These are phyloP conservation scores for Pythium sp. DNA, from an alignment of 352 stramenopile species.

Conservation along the genomic window DNA sequence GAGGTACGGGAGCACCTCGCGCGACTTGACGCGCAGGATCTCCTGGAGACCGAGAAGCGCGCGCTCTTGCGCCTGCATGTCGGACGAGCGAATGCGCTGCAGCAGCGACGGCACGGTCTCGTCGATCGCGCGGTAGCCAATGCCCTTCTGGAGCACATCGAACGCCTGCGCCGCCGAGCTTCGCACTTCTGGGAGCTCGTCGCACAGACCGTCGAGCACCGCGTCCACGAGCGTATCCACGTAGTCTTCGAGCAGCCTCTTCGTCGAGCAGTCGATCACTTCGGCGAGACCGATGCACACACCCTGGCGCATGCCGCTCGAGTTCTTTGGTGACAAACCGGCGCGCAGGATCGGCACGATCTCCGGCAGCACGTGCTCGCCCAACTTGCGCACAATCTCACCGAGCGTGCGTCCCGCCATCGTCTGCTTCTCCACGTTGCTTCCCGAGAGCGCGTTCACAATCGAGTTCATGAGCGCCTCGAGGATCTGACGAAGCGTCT, in stretches of 20 bases:
- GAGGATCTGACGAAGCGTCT: conserved; percentile 97
- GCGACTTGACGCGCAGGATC: conserved; percentile 95
- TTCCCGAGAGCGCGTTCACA: conserved; percentile 92
- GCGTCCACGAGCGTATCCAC: conserved; percentile 96
- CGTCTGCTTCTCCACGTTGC: conserved; percentile 87
- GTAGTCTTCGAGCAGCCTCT: conserved; percentile 96
- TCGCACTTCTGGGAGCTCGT: conserved; percentile 88
- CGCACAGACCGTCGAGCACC: conserved; percentile 97
- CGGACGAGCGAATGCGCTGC: conserved; percentile 85
- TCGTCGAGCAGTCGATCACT: conserved; percentile 96
- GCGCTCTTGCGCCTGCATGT: conserved; percentile 63
- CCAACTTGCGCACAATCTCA: conserved; percentile 99
- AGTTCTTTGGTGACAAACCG: conserved; percentile 78
- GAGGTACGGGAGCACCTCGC: conserved; percentile 97
- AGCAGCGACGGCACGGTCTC: conserved; percentile 97
- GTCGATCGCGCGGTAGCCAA: conserved; percentile 95
- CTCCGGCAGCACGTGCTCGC: conserved; percentile 97
- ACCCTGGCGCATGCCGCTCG: conserved; percentile 84
- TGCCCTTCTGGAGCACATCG: conserved; percentile 94
- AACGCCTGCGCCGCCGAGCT: conserved; percentile 96
- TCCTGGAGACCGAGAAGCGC: conserved; percentile 97
- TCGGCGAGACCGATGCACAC: conserved; percentile 98
- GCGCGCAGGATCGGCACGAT: conserved; percentile 98
- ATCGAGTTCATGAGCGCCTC: conserved; percentile 95
- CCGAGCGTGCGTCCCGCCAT: conserved; percentile 94